Conservation (phyloP, 179 eudicot species). For the Heliamphora pulchella region DNA sequence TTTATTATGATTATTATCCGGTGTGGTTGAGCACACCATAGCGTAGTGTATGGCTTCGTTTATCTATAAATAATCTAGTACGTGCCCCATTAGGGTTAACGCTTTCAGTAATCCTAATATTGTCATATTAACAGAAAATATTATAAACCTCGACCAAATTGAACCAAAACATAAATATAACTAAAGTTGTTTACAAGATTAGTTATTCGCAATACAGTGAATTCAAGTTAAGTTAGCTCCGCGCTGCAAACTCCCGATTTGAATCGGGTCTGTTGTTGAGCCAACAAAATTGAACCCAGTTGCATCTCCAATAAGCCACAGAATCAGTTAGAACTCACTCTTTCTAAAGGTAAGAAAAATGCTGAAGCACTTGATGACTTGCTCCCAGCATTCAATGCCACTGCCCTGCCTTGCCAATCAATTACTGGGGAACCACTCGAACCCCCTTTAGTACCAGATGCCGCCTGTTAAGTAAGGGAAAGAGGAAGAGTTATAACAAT, state of each 20-base stretch:
- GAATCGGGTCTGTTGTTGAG: constrained; percentile 4
- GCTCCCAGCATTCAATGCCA: constrained; percentile 98
- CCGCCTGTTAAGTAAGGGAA: constrained; percentile 47
- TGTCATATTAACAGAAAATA: no score
- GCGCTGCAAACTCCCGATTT: neutral
- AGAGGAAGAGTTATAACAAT: neutral
- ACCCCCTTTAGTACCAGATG: constrained; percentile 99
- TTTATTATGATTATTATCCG: no score
- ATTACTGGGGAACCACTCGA: constrained; percentile 99
- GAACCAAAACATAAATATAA: no score
- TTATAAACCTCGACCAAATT: no score
- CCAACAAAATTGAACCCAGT: neutral
- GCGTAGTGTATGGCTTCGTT: no score
- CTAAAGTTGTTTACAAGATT: neutral
- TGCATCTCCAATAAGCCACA: neutral
- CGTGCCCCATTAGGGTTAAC: no score
- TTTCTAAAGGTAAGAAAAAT: constrained; percentile 89
- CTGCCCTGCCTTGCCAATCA: constrained; percentile 98
- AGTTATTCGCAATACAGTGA: neutral
- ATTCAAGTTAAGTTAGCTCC: neutral
- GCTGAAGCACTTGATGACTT: constrained; percentile 97
- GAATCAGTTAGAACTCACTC: constrained; percentile 38
- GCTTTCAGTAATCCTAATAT: no score
- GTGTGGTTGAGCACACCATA: no score
- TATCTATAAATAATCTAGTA: no score